Percentiles rank a stretch among this genome's conserved stretches.
Conservation (phyloP, 148 eudicot genomes). For the Diospyros lotus region DNA sequence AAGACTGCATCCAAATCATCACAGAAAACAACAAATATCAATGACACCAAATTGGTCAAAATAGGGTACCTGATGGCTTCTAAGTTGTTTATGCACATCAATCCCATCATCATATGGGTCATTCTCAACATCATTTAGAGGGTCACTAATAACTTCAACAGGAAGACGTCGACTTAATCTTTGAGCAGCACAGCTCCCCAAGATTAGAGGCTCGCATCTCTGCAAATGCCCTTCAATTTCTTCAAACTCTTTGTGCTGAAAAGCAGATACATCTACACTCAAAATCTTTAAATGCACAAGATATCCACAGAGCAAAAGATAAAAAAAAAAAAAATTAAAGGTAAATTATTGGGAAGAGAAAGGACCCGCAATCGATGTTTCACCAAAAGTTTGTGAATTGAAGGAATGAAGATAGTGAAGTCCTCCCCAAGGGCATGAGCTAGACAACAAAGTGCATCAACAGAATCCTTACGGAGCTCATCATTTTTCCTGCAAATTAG, state of each 20-base stretch:
- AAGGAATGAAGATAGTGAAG: constrained; percentile 91
- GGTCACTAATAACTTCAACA: constrained; percentile 87
- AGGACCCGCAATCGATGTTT: constrained; percentile 83
- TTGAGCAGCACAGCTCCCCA: constrained; percentile 71
- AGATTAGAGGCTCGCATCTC: constrained; percentile 64
- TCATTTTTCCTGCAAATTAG: constrained; percentile 64
- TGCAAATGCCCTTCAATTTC: constrained; percentile 78
- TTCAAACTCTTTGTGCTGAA: constrained; percentile 94
- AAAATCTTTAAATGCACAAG: constrained; percentile 1
- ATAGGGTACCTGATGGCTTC: constrained; percentile 59
- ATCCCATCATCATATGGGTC: constrained; percentile 57
- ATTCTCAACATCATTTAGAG: constrained; percentile 73
- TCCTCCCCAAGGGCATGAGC: constrained; percentile 96
- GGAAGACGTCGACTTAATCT: constrained; percentile 64
- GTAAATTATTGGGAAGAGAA: constrained; percentile 12
- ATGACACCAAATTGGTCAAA: background rate
- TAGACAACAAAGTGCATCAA: constrained; percentile 92
- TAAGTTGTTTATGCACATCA: constrained; percentile 50
- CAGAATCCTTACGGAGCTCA: constrained; percentile 89
- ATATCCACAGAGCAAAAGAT: background rate
- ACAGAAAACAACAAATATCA: background rate
- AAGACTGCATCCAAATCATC: too few relatives aligned
- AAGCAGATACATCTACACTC: background rate
- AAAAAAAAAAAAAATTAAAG: background rate
- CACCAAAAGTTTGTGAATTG: constrained; percentile 76